Base-by-base conservation (phyloP, 371 early-diverging fungal genomes). In the Mucor plumbeus region DNA sequence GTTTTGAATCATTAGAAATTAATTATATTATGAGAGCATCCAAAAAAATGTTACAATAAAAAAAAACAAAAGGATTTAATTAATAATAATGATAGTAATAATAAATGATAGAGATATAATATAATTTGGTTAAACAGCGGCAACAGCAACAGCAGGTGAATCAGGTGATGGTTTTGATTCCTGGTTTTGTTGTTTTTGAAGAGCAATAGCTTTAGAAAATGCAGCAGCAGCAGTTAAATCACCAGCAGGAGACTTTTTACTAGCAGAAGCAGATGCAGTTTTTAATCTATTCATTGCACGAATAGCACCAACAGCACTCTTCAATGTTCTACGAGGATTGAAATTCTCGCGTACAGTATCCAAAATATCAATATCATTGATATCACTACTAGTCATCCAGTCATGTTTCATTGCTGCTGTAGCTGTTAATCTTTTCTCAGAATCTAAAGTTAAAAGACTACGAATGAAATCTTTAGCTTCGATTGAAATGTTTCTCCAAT, bases 391-490 rank as follows among this genome's bases (percentile, higher is more conserved):
- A n/a, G 87, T 81, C 66, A 97, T 83, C 97, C 97, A 98, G 17
- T 85, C 89, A 77, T 97, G 94, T 34, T 86, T 70, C 57, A 95
- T 84, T 5, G 97, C 97, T 72, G 94, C 85, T 10, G 76, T 76
- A 5, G 92, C 95, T 0, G 96, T 94, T 61, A 93, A 72, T 55
- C 98, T 90, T 56, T 84, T 81, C 3, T 74, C 62, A 0, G 92
- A 91, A 76, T 94, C 89, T 33, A 93, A 79, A n/a, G 86, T 78
- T 40, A 98, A 84, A 7, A 92, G 77, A 47, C 81, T 80, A 31
- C 90, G 86, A 73, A 98, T 95, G 69, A 98, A 96, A 73, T 95
- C 93, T 74, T 94, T 95, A 64, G 97, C 97, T 69, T 90, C 84
- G 33, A 85, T 81, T 3, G 94, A 93, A 40, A 94, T 87, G 40